Conservation (phyloP, 208 protist species). For the Blechomonas ayalai region DNA sequence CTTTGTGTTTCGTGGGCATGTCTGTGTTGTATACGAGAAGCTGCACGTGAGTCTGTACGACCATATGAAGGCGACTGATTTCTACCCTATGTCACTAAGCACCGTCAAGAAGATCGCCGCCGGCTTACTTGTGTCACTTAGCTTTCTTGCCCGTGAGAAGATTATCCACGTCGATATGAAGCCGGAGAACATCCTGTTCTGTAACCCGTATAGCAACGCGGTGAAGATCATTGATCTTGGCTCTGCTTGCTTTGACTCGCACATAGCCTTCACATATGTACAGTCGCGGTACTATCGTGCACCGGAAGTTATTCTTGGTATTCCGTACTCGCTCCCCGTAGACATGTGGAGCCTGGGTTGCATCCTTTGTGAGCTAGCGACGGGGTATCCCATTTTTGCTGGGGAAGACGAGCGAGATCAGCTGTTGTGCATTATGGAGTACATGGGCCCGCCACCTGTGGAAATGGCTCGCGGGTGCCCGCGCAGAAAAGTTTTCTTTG, state of each 20-base stretch:
- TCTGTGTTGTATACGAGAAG: constrained; percentile 76
- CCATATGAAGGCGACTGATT: constrained; percentile 58
- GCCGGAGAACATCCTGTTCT: constrained; percentile 94
- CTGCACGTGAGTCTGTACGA: constrained; percentile 72
- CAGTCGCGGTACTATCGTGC: constrained; percentile 91
- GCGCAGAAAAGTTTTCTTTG: constrained; percentile 44
- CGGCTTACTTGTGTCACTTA: constrained; percentile 60
- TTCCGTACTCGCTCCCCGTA: constrained; percentile 65
- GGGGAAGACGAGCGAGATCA: constrained; percentile 85
- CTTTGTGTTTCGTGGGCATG: constrained; percentile 64
- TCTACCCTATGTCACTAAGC: constrained; percentile 70
- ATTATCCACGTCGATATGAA: constrained; percentile 96
- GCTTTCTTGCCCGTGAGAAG: constrained; percentile 67
- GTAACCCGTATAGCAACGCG: constrained; percentile 40
- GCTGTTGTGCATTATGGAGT: constrained; percentile 80
- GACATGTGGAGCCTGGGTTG: constrained; percentile 94
- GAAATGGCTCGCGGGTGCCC: constrained; percentile 28
- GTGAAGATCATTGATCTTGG: constrained; percentile 98
- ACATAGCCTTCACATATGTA: constrained; percentile 90
- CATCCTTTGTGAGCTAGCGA: constrained; percentile 90
- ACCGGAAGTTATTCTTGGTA: constrained; percentile 83
- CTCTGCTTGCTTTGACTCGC: constrained; percentile 92
- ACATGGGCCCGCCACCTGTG: constrained; percentile 68
- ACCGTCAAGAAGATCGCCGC: constrained; percentile 58
- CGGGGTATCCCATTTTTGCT: constrained; percentile 88